Conservation (phyloP, 169 alveolate species). For the Plasmodium inui region DNA sequence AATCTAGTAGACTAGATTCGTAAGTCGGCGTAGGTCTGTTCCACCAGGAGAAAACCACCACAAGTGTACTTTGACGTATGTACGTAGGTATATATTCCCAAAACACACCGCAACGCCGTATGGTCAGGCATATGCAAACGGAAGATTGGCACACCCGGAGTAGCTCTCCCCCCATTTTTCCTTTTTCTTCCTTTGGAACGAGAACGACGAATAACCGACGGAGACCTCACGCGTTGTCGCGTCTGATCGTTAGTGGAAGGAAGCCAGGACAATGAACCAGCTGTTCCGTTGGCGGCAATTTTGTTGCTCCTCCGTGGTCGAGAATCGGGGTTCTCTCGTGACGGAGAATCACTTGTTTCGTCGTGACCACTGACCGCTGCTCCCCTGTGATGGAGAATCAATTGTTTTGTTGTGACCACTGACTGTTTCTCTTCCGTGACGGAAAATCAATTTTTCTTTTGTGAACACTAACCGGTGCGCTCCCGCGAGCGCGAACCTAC, state of each 20-base stretch:
- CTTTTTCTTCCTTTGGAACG: neutral
- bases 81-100: neutral
- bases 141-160: neutral
- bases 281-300: neutral
- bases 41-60: neutral
- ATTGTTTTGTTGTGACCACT: too few species aligned
- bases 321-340: neutral
- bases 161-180: neutral
- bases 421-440: too few species aligned
- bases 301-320: neutral
- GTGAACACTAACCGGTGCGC: too few species aligned
- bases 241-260: neutral
- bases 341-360: neutral
- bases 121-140: neutral
- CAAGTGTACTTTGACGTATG: neutral
- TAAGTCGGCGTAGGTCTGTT: neutral
- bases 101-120: neutral
- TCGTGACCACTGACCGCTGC: neutral
- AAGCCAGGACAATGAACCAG: slow-evolving; percentile 25
- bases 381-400: neutral
- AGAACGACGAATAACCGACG: neutral
- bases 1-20: neutral
- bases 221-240: neutral
- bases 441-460: too few species aligned
- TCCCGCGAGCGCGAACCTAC: neutral